phyloP scores from a whole-genome alignment of 192 early-diverging fungal species.

The Geosiphon pyriformis region DNA sequence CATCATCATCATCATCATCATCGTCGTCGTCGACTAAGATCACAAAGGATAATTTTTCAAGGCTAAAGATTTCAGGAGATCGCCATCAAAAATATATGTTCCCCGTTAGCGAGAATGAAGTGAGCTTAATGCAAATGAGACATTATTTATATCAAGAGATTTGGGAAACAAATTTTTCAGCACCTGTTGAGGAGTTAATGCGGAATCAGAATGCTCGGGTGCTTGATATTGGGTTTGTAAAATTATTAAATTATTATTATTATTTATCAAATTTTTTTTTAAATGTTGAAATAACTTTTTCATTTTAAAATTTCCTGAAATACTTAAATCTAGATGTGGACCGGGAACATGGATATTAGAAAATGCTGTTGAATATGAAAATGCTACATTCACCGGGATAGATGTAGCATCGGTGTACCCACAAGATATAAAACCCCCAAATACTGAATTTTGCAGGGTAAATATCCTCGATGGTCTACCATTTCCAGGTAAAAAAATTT shows the following conservation, averaged over 20 bases:
- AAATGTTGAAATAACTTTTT: not conserved
- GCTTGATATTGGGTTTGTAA: not conserved
- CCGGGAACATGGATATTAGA: conserved; percentile 34
- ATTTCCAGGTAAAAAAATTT: conserved; percentile 9
- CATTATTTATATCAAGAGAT: not conserved
- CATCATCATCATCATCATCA: not conserved
- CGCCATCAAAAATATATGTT: conserved; percentile 19
- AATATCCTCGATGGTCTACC: conserved; percentile 29
- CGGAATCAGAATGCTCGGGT: not conserved
- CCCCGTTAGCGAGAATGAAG: conserved; percentile 22
- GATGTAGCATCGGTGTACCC: conserved; percentile 36
- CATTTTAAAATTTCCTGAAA: conserved; percentile 30
- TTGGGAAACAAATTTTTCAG: conserved; percentile 1
- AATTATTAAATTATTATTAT: too few relatives aligned
- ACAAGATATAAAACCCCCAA: conserved; percentile 29
- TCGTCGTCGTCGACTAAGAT: not conserved
- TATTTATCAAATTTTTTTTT: not conserved
- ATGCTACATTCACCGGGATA: conserved; percentile 22
- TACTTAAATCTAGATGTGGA: conserved; percentile 33
- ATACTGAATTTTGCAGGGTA: conserved; percentile 24
- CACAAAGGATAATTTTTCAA: not conserved
- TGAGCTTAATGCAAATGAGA: not conserved
- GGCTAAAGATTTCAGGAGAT: not conserved
- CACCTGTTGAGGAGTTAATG: not conserved
- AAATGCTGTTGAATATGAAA: conserved; percentile 30